Evolutionary conservation across 2,329 filamentous ascomycete species (phyloP).

Genomic region (Xylaria multiplex): DNA sequence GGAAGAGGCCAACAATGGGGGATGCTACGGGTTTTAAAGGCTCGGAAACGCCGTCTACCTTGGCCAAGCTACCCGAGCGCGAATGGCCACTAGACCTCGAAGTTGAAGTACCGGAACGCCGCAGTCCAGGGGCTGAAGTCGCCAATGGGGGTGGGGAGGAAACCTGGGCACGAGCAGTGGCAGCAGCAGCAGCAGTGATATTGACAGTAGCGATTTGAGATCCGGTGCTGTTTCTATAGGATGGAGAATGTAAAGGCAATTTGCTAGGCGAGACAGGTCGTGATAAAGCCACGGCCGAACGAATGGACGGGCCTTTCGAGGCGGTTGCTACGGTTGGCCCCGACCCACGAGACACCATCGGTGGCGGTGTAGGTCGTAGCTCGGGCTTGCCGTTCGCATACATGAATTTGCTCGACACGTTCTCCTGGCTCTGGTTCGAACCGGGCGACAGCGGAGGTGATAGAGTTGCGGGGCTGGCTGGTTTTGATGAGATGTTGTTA

Average conservation of each 20-base stretch:
- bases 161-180: conserved; percentile 47
- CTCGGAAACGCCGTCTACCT: conserved; percentile 38
- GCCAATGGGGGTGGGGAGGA: conserved; percentile 53
- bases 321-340: conserved; percentile 59
- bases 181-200: conserved; percentile 11
- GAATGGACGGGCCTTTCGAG: conserved; percentile 56
- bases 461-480: conserved; percentile 49
- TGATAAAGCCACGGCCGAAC: conserved; percentile 53
- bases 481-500: conserved; percentile 57
- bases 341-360: conserved; percentile 53
- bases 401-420: conserved; percentile 72
- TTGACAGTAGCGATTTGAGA: conserved; percentile 30
- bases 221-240: conserved; percentile 37
- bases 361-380: conserved; percentile 51
- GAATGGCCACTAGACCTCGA: conserved; percentile 53
- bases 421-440: conserved; percentile 51
- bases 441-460: conserved; percentile 48
- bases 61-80: conserved; percentile 53
- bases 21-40: conserved; percentile 45
- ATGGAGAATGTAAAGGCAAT: conserved; percentile 41
- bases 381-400: conserved; percentile 75
- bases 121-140: conserved; percentile 50
- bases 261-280: conserved; percentile 65
- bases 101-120: conserved; percentile 57
- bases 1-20: conserved; percentile 46